phyloP scores from a whole-genome alignment of 1,284 basidiomycete species.

The Kalmanozyma brasiliensis region DNA sequence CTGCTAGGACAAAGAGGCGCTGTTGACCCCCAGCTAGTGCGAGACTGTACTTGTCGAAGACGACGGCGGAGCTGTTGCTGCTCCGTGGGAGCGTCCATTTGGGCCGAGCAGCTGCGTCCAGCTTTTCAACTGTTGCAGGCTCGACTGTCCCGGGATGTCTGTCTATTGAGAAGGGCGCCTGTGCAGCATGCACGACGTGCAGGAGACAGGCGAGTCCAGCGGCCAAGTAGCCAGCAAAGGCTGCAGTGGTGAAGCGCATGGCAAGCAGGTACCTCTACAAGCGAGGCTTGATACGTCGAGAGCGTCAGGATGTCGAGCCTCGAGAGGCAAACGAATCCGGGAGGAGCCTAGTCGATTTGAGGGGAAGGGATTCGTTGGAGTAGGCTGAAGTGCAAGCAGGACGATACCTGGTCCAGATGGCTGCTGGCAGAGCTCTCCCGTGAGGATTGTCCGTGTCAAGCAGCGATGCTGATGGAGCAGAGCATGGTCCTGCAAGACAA shows the following conservation, averaged over 20 bases:
- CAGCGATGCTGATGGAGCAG: too few relatives aligned
- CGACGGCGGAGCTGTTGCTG: conserved; percentile 40
- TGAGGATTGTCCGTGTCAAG: too few relatives aligned
- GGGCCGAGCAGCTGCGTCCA: background rate
- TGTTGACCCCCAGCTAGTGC: conserved; percentile 33
- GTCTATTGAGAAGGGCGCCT: conserved; percentile 15
- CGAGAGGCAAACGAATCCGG: background rate
- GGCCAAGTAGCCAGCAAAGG: conserved; percentile 14
- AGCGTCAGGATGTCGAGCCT: background rate
- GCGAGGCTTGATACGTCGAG: background rate
- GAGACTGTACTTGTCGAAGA: conserved; percentile 49
- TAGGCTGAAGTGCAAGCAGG: too few relatives aligned
- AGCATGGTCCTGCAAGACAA: too few relatives aligned
- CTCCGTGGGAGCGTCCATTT: conserved; percentile 28
- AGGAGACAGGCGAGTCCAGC: conserved; percentile 9
- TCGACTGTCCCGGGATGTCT: background rate
- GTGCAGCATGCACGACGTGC: conserved; percentile 8
- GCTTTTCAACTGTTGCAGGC: background rate
- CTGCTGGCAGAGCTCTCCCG: too few relatives aligned
- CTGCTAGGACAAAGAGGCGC: conserved; percentile 37
- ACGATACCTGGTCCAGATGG: too few relatives aligned
- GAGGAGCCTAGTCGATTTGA: too few relatives aligned
- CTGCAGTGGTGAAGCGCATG: conserved; percentile 15
- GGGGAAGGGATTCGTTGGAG: too few relatives aligned
- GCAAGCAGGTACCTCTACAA: background rate